A percentile compares a stretch with the other conserved stretches of the same genome.
Evolutionary conservation across 306 rosid species (phyloP).

Genomic region (Begonia loranthoides): DNA sequence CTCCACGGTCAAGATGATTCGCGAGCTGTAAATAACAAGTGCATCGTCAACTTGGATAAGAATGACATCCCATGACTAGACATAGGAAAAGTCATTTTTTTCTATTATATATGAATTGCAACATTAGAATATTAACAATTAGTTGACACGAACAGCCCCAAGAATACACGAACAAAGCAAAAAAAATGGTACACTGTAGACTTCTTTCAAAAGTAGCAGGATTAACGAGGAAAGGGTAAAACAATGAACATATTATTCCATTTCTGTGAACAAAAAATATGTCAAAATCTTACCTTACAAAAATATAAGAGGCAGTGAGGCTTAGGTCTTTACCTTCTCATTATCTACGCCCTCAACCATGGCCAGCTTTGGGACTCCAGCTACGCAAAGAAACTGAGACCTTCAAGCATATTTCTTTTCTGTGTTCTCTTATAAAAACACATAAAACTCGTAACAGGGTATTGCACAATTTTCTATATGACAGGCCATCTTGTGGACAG

Average conservation of each 20-base stretch:
- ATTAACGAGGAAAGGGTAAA: no score
- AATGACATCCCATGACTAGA: neutral
- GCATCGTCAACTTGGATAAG: constrained; percentile 2
- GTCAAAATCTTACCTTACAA: constrained; percentile 4
- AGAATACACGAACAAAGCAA: no score
- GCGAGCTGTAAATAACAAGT: constrained; percentile 50
- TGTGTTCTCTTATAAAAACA: constrained; percentile 1
- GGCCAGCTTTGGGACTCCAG: constrained; percentile 62
- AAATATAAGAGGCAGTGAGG: constrained; percentile 12
- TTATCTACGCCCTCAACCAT: constrained; percentile 81
- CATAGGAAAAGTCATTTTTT: neutral
- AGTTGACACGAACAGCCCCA: no score
- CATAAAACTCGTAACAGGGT: neutral
- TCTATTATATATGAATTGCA: no score
- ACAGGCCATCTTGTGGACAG: neutral
- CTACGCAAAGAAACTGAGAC: constrained; percentile 25
- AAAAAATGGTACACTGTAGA: no score
- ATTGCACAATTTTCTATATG: neutral
- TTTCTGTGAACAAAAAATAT: neutral
- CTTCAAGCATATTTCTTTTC: constrained; percentile 1
- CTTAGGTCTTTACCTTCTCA: constrained; percentile 49
- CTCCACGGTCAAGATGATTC: constrained; percentile 59
- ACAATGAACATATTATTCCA: no score
- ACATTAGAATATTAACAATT: no score
- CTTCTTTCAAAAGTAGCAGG: no score